These are phyloP conservation scores for Cyathus striatus DNA, from an alignment of 768 basidiomycete genomes.

Conservation along the genomic window DNA sequence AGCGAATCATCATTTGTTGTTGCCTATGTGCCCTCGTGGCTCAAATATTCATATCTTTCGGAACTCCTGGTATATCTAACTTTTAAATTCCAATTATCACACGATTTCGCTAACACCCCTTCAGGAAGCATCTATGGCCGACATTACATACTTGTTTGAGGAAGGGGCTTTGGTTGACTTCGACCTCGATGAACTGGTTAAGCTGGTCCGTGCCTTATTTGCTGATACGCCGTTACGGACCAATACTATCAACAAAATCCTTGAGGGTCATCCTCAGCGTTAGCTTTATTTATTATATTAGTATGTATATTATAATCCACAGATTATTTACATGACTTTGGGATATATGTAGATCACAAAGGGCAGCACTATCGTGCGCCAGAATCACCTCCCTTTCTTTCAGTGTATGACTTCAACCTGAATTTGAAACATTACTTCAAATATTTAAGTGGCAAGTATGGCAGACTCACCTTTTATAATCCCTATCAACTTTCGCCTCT, in stretches of 20 bases:
- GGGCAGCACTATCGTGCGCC: not conserved
- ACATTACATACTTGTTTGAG: conserved; percentile 89
- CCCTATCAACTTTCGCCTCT: conserved; percentile 48
- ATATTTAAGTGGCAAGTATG: not conserved
- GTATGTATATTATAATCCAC: conserved; percentile 4
- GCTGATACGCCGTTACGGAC: conserved; percentile 81
- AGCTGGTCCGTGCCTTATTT: conserved; percentile 82
- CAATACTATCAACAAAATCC: conserved; percentile 73
- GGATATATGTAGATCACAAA: not conserved
- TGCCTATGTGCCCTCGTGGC: conserved; percentile 87
- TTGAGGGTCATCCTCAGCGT: conserved; percentile 47
- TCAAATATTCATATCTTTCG: conserved; percentile 91
- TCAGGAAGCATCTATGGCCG: conserved; percentile 88
- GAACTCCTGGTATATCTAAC: conserved; percentile 74
- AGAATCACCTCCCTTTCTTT: conserved; percentile 25
- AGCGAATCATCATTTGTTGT: conserved; percentile 72
- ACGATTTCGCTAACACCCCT: too few relatives aligned
- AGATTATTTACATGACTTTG: not conserved
- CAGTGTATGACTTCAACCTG: conserved; percentile 39
- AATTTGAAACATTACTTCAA: not conserved
- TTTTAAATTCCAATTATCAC: too few relatives aligned
- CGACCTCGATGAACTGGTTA: conserved; percentile 74
- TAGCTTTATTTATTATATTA: conserved; percentile 3
- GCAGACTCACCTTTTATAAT: conserved; percentile 48
- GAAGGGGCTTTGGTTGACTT: conserved; percentile 90